Percentiles rank a stretch among this genome's conserved stretches.
These are phyloP conservation scores for Penicillium salamii DNA, from an alignment of 495 filamentous ascomycete species.

Conservation along the genomic window DNA sequence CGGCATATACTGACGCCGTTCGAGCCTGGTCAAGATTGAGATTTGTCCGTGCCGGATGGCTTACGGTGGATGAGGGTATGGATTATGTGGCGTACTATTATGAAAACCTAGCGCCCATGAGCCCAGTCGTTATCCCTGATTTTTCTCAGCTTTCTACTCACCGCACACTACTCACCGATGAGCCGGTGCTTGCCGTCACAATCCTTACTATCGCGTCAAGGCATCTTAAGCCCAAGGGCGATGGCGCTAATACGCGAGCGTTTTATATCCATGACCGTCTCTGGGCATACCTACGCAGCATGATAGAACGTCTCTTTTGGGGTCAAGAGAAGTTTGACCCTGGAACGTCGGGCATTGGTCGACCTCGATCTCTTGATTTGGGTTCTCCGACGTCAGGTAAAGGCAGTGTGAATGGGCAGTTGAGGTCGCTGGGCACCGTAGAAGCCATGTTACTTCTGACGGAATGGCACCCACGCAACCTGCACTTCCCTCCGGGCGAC, in stretches of 20 bases:
- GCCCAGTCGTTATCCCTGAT: slow-evolving; percentile 84
- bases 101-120: slow-evolving; percentile 81
- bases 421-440: slow-evolving; percentile 88
- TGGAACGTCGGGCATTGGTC: slow-evolving; percentile 76
- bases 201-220: slow-evolving; percentile 87
- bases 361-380: slow-evolving; percentile 58
- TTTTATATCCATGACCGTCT: slow-evolving; percentile 92
- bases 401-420: slow-evolving; percentile 60
- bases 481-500: slow-evolving; percentile 92
- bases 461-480: slow-evolving; percentile 92
- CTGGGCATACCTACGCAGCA: slow-evolving; percentile 91
- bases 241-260: slow-evolving; percentile 77
- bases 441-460: slow-evolving; percentile 91
- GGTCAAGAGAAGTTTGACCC: slow-evolving; percentile 92
- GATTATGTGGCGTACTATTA: slow-evolving; percentile 95
- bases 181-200: slow-evolving; percentile 87
- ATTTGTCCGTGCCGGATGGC: slow-evolving; percentile 95
- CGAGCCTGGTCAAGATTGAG: slow-evolving; percentile 85
- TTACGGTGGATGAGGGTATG: slow-evolving; percentile 88
- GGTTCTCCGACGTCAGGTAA: slow-evolving; percentile 52
- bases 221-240: slow-evolving; percentile 73
- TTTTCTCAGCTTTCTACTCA: slow-evolving; percentile 74
- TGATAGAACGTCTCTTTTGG: slow-evolving; percentile 93
- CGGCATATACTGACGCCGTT: slow-evolving; percentile 58
- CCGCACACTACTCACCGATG: slow-evolving; percentile 73